Conservation (phyloP, 768 basidiomycete species). For the Tulasnella sp. region DNA sequence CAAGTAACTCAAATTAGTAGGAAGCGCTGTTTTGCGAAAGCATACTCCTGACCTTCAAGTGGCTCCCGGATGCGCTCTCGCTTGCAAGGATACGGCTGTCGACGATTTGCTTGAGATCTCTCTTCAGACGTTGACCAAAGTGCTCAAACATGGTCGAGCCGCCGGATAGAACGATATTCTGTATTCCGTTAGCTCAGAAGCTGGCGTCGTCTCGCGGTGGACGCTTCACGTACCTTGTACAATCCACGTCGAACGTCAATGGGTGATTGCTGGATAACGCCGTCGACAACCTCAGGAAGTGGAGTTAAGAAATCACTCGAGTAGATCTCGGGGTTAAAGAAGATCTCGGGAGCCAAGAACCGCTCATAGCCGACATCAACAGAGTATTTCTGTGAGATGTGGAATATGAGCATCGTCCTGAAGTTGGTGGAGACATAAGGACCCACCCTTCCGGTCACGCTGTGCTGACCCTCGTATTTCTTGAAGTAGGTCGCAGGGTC, state of each 20-base stretch:
- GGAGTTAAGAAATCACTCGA: conserved; percentile 97
- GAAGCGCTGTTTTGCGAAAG: not conserved
- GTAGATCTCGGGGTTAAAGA: conserved; percentile 98
- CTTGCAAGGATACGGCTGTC: conserved; percentile 79
- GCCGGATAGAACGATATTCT: conserved; percentile 96
- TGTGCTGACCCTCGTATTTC: conserved; percentile 86
- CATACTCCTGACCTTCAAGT: conserved; percentile 47
- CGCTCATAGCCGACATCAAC: conserved; percentile 97
- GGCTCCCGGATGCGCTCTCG: conserved; percentile 59
- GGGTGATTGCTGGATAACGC: conserved; percentile 88
- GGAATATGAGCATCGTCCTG: not conserved
- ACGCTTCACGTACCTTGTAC: conserved; percentile 56
- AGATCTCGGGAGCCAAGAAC: conserved; percentile 97
- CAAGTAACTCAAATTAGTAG: not conserved
- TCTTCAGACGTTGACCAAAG: conserved; percentile 93
- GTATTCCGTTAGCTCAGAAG: not conserved
- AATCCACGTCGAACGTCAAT: conserved; percentile 95
- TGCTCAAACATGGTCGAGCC: conserved; percentile 99
- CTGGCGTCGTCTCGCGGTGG: not conserved
- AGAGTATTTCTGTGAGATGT: conserved; percentile 63
- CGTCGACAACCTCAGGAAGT: conserved; percentile 89
- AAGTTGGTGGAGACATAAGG: not conserved
- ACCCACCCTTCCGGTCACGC: conserved; percentile 79
- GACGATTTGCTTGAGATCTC: conserved; percentile 88
- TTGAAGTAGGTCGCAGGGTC: conserved; percentile 94